Evolutionary conservation across 2,329 filamentous ascomycete species (phyloP).

Genomic region (Xylariomycetidae sp.): DNA sequence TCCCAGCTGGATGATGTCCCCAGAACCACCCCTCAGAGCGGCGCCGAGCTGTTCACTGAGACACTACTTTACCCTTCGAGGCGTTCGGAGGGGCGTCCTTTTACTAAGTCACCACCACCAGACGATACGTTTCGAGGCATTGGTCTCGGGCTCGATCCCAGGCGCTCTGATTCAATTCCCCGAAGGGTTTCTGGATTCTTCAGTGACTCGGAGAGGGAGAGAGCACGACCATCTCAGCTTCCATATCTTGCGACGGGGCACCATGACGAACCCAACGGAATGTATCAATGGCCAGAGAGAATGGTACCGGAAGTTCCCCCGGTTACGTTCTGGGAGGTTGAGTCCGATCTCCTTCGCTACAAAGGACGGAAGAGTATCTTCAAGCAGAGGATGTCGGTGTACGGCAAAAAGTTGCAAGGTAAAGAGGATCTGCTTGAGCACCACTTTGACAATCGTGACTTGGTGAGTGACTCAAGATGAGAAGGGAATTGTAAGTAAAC

Average conservation of each 20-base stretch:
- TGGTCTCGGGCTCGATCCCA: constrained; percentile 1
- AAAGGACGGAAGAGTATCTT: background rate
- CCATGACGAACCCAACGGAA: background rate
- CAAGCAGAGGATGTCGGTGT: constrained; percentile 2
- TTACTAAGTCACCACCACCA: constrained; percentile 1
- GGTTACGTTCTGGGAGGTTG: constrained; percentile 9
- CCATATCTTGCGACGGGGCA: background rate
- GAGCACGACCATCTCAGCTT: constrained; percentile 1
- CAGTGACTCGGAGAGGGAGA: constrained; percentile 1
- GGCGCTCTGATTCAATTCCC: background rate
- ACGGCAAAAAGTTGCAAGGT: constrained; percentile 3
- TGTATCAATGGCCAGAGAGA: no score
- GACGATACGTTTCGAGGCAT: constrained; percentile 5
- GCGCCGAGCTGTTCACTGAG: constrained; percentile 5
- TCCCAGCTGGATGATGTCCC: constrained; percentile 6
- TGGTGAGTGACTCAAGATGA: background rate
- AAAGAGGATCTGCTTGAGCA: constrained; percentile 5
- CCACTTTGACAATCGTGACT: constrained; percentile 2
- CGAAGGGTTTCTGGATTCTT: constrained; percentile 6
- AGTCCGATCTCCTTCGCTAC: constrained; percentile 2
- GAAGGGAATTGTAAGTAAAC: no score
- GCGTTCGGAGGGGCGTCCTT: constrained; percentile 7
- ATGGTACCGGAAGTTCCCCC: constrained; percentile 5
- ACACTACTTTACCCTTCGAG: constrained; percentile 6
- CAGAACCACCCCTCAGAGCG: constrained; percentile 4